A percentile compares a stretch with the other conserved stretches of the same genome.
These are phyloP conservation scores for Colletotrichum coccodes DNA, from an alignment of 2,329 filamentous ascomycete species.

Conservation along the genomic window DNA sequence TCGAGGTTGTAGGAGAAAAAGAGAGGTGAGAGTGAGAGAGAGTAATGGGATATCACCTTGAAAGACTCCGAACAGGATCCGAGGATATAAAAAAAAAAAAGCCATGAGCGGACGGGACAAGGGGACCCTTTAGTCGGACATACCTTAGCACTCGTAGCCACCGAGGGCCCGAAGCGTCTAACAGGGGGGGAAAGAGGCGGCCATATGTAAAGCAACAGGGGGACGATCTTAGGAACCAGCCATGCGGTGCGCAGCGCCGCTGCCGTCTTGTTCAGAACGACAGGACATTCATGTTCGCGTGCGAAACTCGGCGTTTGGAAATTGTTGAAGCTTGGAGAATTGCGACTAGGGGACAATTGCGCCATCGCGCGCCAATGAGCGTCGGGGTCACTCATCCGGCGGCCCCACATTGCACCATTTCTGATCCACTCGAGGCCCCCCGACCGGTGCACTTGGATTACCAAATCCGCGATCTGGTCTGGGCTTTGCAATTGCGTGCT, in stretches of 20 bases:
- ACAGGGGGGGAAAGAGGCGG: not conserved
- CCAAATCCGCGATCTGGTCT: conserved; percentile 24
- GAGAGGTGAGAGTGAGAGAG: not conserved
- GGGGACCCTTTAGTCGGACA: conserved; percentile 12
- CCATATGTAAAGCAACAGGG: conserved; percentile 9
- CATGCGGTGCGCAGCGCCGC: conserved; percentile 11
- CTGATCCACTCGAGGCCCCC: conserved; percentile 23
- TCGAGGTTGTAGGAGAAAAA: not conserved
- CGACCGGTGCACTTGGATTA: conserved; percentile 13
- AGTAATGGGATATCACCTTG: not conserved
- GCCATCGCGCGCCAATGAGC: conserved; percentile 32
- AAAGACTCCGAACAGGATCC: conserved; percentile 27
- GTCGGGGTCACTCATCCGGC: not conserved
- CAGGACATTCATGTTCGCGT: conserved; percentile 9
- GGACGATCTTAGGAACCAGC: not conserved
- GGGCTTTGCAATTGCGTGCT: conserved; percentile 29
- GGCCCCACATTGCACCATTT: conserved; percentile 33
- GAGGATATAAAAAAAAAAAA: conserved; percentile 30
- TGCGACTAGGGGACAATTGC: conserved; percentile 31
- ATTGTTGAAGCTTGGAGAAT: conserved; percentile 31
- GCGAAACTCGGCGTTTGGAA: conserved; percentile 34
- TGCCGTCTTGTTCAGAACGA: not conserved
- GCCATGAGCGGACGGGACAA: not conserved
- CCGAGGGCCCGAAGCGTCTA: conserved; percentile 1
- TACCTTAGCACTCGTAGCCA: conserved; percentile 5